Evolutionary conservation across 352 stramenopile genomes (phyloP), one percentile per base, ranked within the genome.

Genomic region (Phytophthora vignae): DNA sequence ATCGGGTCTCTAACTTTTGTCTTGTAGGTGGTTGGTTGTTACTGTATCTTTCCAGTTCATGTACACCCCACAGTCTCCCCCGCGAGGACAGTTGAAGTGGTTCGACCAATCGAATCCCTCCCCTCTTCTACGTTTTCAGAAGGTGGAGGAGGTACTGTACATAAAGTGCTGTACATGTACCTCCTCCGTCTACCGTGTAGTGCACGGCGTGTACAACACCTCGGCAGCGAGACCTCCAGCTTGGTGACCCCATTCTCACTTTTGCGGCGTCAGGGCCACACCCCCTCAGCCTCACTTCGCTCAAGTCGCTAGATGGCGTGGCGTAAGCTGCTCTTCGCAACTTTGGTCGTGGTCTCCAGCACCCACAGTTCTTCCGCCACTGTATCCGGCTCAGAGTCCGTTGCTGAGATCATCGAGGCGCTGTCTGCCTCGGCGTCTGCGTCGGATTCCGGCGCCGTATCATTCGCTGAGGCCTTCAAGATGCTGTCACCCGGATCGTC

Each of bases 211-310:
- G 22, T 25, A 25, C 22, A 25, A 25, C 22, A 25, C 2, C 22
- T 25, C 22, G 22, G 22, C 22, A 25, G 22, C 22, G 22, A 25
- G 22, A 19, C 38, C 14, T 56, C 7, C 21, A 31, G 9, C 33
- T 15, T 40, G 33, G 8, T 40, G 12, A 19, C 0, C 17, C 66
- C 69, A 73, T 68, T 73, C 42, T 73, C 40, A 48, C 22, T 73
- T 76, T 76, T 72, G 52, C 69, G 3, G 33, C 46, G 58, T 61
- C 56, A 9, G 40, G 10, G 49, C 19, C 49, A 60, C 40, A 53
- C 25, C 19, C 11, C 38, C 22, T 60, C n/a, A 6, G 53, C 53
- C 29, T 14, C 44, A 6, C 27, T 31, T 31, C 48, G 17, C n/a
- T 21, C 2, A 15, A 38, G 55, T 36, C 55, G 9, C 19, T 8